phyloP scores from a whole-genome alignment of 2,329 filamentous ascomycete species.

The Colletotrichum costaricense region DNA sequence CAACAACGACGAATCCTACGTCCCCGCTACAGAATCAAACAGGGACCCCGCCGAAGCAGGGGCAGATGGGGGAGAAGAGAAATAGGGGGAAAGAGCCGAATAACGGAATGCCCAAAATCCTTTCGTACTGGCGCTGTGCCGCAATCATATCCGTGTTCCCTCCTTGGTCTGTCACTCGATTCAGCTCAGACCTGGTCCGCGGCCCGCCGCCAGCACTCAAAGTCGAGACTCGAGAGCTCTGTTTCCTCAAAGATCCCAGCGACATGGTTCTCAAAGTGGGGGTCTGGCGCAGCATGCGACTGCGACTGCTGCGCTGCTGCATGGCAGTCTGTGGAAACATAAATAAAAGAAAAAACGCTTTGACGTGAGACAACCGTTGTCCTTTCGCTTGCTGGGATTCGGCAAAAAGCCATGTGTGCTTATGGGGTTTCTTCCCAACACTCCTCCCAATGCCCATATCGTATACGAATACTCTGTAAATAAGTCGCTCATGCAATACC shows the following conservation, averaged over 20 bases:
- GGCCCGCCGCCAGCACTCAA: too few species aligned
- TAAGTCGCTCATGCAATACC: background rate
- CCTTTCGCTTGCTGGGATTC: background rate
- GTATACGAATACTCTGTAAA: too few species aligned
- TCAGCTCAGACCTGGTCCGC: background rate
- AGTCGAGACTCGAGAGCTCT: background rate
- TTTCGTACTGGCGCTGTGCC: background rate
- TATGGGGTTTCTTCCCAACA: background rate
- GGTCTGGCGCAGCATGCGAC: too few species aligned
- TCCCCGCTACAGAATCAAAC: too few species aligned
- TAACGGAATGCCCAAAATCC: too few species aligned
- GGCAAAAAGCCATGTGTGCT: background rate
- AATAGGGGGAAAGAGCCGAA: too few species aligned
- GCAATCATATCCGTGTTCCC: background rate
- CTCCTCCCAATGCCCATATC: too few species aligned
- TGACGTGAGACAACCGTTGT: background rate
- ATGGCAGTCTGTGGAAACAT: background rate
- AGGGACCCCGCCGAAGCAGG: too few species aligned
- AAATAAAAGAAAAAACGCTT: background rate
- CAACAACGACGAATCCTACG: too few species aligned
- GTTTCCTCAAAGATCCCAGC: background rate
- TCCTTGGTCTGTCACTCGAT: background rate
- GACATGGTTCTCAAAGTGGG: constrained; percentile 1
- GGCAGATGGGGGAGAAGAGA: too few species aligned
- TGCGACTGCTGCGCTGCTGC: background rate